These are phyloP conservation scores for Aspergillus ochraceoroseus DNA, from an alignment of 2,329 filamentous ascomycete species.

Conservation along the genomic window DNA sequence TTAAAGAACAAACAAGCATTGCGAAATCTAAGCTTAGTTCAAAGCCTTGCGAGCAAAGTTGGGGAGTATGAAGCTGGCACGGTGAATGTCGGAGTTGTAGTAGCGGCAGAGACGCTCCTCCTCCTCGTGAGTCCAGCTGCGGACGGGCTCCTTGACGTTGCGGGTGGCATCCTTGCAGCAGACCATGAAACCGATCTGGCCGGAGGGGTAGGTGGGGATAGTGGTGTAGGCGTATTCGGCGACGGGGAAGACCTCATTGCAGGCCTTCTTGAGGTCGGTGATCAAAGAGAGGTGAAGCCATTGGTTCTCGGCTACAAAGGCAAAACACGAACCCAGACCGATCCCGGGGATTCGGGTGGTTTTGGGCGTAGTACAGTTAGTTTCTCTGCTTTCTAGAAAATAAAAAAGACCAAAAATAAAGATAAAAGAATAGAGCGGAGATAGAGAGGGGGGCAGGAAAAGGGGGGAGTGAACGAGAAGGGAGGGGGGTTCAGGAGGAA, in stretches of 20 bases:
- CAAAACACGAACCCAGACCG: slow-evolving; percentile 32
- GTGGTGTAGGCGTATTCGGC: slow-evolving; percentile 98
- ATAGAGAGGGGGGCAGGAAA: slow-evolving; percentile 8
- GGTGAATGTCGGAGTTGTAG: slow-evolving; percentile 96
- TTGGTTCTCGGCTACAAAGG: slow-evolving; percentile 81
- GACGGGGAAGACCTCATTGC: slow-evolving; percentile 93
- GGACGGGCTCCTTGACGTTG: slow-evolving; percentile 79
- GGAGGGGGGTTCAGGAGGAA: slow-evolving; percentile 9
- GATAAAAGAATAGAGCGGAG: slow-evolving; percentile 14
- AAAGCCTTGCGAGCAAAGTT: slow-evolving; percentile 81
- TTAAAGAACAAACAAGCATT: slow-evolving; percentile 18
- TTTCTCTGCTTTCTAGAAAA: slow-evolving; percentile 11
- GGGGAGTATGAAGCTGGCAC: slow-evolving; percentile 87
- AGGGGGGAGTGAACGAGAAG: slow-evolving; percentile 14
- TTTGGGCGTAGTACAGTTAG: slow-evolving; percentile 28
- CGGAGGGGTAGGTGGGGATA: slow-evolving; percentile 97
- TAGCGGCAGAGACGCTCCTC: slow-evolving; percentile 91
- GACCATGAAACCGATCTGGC: slow-evolving; percentile 99
- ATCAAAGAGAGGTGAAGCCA: slow-evolving; percentile 97
- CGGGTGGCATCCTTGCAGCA: slow-evolving; percentile 89
- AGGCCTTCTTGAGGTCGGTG: slow-evolving; percentile 90
- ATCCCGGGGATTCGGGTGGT: slow-evolving; percentile 32
- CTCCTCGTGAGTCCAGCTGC: slow-evolving; percentile 76
- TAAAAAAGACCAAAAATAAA: slow-evolving; percentile 11
- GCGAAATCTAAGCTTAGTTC: slow-evolving; percentile 23